phyloP scores from a whole-genome alignment of 228 moss, liverwort and hornwort species.

The Sphagnum fallax region DNA sequence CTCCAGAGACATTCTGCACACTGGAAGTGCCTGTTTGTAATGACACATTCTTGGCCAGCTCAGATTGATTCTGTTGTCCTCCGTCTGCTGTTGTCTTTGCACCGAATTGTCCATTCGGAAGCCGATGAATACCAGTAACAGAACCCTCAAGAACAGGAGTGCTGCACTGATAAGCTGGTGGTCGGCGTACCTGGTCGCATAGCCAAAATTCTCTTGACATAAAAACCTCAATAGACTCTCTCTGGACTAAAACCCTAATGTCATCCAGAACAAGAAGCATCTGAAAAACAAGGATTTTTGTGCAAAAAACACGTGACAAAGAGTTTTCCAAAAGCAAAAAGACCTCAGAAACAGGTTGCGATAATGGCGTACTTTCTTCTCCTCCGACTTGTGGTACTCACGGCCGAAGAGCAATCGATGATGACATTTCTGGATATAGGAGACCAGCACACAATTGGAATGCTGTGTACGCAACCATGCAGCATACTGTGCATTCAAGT shows the following conservation, averaged over 20 bases:
- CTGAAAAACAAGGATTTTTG: background rate
- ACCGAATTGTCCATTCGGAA: conserved; percentile 19
- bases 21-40: background rate
- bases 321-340: too few relatives aligned
- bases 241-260: background rate
- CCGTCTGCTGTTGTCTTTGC: conserved; percentile 14
- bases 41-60: conserved; percentile 11
- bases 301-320: too few relatives aligned
- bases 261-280: background rate
- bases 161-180: too few relatives aligned
- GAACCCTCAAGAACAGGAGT: background rate
- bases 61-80: conserved; percentile 18
- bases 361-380: conserved; percentile 28
- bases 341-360: too few relatives aligned
- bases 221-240: too few relatives aligned
- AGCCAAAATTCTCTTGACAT: too few relatives aligned
- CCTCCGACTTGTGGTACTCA: conserved; percentile 31
- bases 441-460: conserved; percentile 65
- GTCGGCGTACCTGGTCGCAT: too few relatives aligned
- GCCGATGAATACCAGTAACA: conserved; percentile 1
- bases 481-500: conserved; percentile 54
- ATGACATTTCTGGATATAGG: conserved; percentile 93
- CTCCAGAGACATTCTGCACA: too few relatives aligned
- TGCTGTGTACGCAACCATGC: conserved; percentile 57
- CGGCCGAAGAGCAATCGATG: conserved; percentile 67